Base-by-base conservation (phyloP, 495 filamentous ascomycete genomes). In the Aspergillus cavernicola region DNA sequence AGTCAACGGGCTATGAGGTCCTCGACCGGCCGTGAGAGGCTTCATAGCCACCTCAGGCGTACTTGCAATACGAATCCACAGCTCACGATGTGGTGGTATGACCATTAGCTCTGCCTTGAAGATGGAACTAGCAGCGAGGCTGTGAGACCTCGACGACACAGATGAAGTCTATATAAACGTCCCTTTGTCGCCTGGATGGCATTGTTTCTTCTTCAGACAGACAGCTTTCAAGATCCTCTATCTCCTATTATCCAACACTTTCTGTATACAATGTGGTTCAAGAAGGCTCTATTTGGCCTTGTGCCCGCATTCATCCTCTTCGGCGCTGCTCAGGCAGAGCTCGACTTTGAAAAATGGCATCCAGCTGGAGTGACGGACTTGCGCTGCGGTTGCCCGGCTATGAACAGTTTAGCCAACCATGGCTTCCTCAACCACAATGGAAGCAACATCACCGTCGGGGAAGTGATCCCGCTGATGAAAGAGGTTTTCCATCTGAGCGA, bases 381-480 rank as follows among this genome's bases (percentile, higher is more conserved):
- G 22, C 40, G 40, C 22, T 43, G 40, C 40, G 40, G 40, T 7
- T 43, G 40, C n/a, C 40, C 40, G 23, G 40, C 40, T 11, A 43
- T 43, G 40, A 43, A 43, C 40, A 43, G 40, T 29, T 23, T 43
- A 1, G 40, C 40, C 40, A 43, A 43, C n/a, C 40, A 43, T 16
- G 40, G 40, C 22, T 43, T 43, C 40, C 28, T 43, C 40, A 43
- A 43, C 24, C 40, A 43, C 23, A 43, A 43, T n/a, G 40, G 40
- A 2, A 43, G 40, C 40, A 43, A 43, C 24, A 43, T 43, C 22
- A 43, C 40, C 22, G 40, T 29, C 13, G n/a, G 13, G 2, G 24
- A 26, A 12, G 40, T 43, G 22, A 43, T 43, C 40, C 40, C 40
- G 3, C 18, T 43, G 40, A 43, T 43, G 40, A 4, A 43, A 29